Percentiles rank a stretch among this genome's conserved stretches.
phyloP scores from a whole-genome alignment of 495 filamentous ascomycete genomes.

The Platismatia glauca region DNA sequence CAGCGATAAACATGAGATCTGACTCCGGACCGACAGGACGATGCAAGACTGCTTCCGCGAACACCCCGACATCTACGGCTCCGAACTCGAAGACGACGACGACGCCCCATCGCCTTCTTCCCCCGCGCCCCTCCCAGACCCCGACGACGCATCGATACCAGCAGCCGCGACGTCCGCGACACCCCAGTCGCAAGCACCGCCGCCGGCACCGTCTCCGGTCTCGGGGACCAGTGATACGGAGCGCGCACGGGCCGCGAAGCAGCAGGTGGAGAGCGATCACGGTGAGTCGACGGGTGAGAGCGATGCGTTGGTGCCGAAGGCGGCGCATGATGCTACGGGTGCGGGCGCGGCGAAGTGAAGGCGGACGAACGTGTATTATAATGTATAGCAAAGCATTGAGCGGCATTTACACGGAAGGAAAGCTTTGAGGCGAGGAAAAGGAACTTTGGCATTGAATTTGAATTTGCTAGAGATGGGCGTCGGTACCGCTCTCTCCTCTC shows the following conservation, averaged over 20 bases:
- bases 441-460: no score
- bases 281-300: conserved; percentile 28
- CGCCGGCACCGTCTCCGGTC: background rate
- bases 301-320: conserved; percentile 43
- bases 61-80: conserved; percentile 84
- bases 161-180: conserved; percentile 1
- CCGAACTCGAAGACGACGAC: conserved; percentile 85
- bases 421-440: background rate
- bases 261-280: conserved; percentile 21
- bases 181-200: background rate
- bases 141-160: background rate
- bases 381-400: conserved; percentile 2
- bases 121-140: background rate
- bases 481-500: background rate
- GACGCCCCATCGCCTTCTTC: conserved; percentile 26
- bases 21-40: conserved; percentile 38
- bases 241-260: conserved; percentile 19
- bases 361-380: background rate
- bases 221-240: background rate
- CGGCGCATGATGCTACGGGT: conserved; percentile 36
- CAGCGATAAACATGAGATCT: conserved; percentile 4
- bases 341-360: conserved; percentile 1
- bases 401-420: conserved; percentile 12
- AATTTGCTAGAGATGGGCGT: background rate
- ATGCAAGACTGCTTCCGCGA: conserved; percentile 97